phyloP scores from a whole-genome alignment of 225 moss, liverwort and hornwort genomes.

The Physcomitrellopsis africana region DNA sequence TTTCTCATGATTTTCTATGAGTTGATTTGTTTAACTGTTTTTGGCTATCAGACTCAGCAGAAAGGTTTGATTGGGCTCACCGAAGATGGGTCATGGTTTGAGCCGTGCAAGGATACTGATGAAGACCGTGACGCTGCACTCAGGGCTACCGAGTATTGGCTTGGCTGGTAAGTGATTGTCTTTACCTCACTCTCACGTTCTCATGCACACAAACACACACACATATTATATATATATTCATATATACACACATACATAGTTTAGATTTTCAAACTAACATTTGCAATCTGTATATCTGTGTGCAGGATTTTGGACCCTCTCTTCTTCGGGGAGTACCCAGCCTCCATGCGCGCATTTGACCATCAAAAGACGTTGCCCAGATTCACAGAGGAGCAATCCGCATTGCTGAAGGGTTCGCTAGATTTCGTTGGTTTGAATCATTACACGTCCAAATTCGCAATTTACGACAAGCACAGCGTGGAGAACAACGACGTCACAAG shows the following conservation, averaged over 20 bases:
- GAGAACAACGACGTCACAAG: slow-evolving; percentile 12
- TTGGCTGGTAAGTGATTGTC: slow-evolving; percentile 20
- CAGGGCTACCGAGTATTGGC: slow-evolving; percentile 26
- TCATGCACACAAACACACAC: not conserved
- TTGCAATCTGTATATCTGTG: not conserved
- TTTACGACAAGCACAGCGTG: slow-evolving; percentile 17
- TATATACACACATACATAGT: no score
- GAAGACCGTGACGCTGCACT: slow-evolving; percentile 26
- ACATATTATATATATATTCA: no score
- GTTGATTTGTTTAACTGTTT: no score
- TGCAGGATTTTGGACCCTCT: slow-evolving; percentile 57
- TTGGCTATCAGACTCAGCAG: slow-evolving; percentile 1
- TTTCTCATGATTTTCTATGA: not conserved
- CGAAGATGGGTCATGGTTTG: slow-evolving; percentile 15
- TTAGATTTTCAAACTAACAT: not conserved
- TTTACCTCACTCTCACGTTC: not conserved
- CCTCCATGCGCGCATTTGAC: slow-evolving; percentile 27
- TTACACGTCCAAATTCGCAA: slow-evolving; percentile 36
- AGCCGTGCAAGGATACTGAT: slow-evolving; percentile 9
- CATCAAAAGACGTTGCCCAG: slow-evolving; percentile 24
- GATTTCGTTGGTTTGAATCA: slow-evolving; percentile 63
- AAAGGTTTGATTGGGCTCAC: slow-evolving; percentile 23
- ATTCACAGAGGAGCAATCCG: slow-evolving; percentile 40
- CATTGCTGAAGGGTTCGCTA: slow-evolving; percentile 34
- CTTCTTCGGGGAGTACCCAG: slow-evolving; percentile 54